Base-by-base conservation (phyloP, 345 rosid species). In the Eucalyptus cloeziana region DNA sequence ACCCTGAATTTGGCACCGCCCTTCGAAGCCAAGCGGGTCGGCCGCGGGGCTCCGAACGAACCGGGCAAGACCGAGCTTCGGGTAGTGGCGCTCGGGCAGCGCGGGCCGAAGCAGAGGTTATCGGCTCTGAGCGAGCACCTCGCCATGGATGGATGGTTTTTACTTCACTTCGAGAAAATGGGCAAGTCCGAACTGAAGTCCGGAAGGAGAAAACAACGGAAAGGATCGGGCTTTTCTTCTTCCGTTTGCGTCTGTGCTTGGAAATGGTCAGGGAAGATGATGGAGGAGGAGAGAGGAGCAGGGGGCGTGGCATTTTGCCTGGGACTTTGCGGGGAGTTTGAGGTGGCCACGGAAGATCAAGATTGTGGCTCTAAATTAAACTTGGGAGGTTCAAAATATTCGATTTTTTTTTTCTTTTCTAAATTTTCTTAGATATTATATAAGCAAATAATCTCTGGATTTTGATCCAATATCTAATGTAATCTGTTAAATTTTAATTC, bases 291-390 rank as follows among this genome's bases (percentile, higher is more conserved):
- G 47, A 21, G 27, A 37, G 45, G 27, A 21, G 45, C 24, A 37
- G 27, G 13, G 83, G 47, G 47, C 83, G 83, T 19, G 83, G 83
- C 83, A 76, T 21, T 76, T 76, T 76, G 47, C 83, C 47, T 19
- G 45, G 7, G 14, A 37, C 5, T 71, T 37, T 37, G 27, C 43
- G 47, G 88, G 95, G 94, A 90, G 40, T 90, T 87, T 71, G 92
- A 93, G 91, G 89, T 85, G 87, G 94, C 94, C 97, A 96, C 98
- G 95, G 90, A 88, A 91, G 92, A 87, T 87, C 40, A 58, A 88
- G 90, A 87, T 92, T 95, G 97, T 93, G 98, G 97, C 95, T 92
- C 90, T 31, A 5, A 62, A 60, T 86, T 87, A 30, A 88, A 44
- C 49, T 88, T 22, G 86, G 67, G 49, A 30, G 31, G 51, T 7